Percentiles rank a stretch among this genome's conserved stretches.
Conservation (phyloP, 2,329 filamentous ascomycete genomes). For the Aschersonia sp. region DNA sequence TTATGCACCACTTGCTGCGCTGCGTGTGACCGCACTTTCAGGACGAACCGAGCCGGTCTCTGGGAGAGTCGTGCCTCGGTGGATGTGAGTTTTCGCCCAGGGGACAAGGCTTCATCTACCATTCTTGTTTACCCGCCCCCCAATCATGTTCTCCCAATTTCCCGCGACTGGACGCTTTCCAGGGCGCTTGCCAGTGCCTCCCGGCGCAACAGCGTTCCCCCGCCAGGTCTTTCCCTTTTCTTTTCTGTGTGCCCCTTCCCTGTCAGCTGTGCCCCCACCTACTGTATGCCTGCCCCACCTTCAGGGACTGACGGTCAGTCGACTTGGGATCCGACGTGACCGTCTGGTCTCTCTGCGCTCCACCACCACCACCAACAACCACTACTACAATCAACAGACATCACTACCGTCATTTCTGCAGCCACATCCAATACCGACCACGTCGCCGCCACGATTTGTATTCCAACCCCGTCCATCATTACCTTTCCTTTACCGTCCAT, state of each 20-base stretch:
- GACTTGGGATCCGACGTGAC: not conserved
- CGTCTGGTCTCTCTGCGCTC: not conserved
- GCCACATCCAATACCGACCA: not conserved
- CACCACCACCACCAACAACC: not conserved
- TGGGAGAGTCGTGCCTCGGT: too few relatives aligned
- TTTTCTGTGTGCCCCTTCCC: not conserved
- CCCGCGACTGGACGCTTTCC: not conserved
- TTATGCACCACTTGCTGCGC: too few relatives aligned
- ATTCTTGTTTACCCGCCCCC: not conserved
- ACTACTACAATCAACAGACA: not conserved
- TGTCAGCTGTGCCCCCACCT: not conserved
- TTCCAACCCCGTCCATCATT: not conserved
- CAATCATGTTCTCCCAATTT: not conserved
- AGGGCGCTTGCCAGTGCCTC: not conserved
- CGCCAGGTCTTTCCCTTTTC: not conserved
- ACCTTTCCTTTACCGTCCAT: not conserved
- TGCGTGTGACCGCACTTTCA: too few relatives aligned
- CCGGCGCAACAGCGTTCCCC: not conserved
- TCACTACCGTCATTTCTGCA: slow-evolving; percentile 2
- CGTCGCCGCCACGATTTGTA: not conserved
- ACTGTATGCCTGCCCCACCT: not conserved
- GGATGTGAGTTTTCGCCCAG: not conserved
- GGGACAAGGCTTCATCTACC: not conserved
- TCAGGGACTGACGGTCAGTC: not conserved
- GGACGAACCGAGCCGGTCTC: too few relatives aligned